Percentiles rank a stretch among this genome's conserved stretches.
Conservation (phyloP, 2,329 filamentous ascomycete species). For the Mycogone perniciosa region DNA sequence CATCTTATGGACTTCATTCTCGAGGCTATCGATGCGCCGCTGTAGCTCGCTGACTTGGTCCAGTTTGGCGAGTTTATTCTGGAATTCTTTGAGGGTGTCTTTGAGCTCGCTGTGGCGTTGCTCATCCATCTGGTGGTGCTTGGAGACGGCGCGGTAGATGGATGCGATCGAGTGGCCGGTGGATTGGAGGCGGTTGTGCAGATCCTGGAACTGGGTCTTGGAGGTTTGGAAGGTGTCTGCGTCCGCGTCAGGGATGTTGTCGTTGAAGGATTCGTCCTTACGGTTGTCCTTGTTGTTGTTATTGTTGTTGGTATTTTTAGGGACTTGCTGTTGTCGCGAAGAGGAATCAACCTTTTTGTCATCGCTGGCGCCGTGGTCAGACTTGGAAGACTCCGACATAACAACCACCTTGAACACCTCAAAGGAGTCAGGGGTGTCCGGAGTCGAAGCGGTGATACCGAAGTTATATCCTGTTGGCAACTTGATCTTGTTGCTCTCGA, state of each 20-base stretch:
- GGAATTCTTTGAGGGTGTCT: conserved; percentile 41
- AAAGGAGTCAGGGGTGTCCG: conserved; percentile 89
- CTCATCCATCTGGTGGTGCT: conserved; percentile 45
- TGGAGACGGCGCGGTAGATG: conserved; percentile 52
- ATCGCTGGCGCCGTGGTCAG: conserved; percentile 10
- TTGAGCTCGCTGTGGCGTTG: conserved; percentile 51
- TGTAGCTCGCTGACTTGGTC: conserved; percentile 39
- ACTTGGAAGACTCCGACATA: conserved; percentile 45
- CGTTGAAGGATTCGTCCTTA: conserved; percentile 21
- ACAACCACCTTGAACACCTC: conserved; percentile 85
- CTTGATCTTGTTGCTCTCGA: conserved; percentile 71
- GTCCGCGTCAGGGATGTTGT: conserved; percentile 40
- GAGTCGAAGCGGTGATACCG: conserved; percentile 80
- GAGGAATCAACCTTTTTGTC: neutral
- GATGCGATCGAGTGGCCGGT: conserved; percentile 62
- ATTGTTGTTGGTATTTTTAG: conserved; percentile 24
- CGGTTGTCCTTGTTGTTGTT: conserved; percentile 33
- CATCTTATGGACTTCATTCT: conserved; percentile 53
- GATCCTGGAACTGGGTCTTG: conserved; percentile 67
- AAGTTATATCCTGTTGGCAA: conserved; percentile 78
- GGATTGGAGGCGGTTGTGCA: conserved; percentile 75
- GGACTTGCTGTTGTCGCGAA: conserved; percentile 17
- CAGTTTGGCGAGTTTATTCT: conserved; percentile 39
- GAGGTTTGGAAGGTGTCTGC: conserved; percentile 44
- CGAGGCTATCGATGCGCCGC: conserved; percentile 44